These are phyloP conservation scores for Globisporangium nunn DNA, from an alignment of 352 stramenopile genomes.

Conservation along the genomic window DNA sequence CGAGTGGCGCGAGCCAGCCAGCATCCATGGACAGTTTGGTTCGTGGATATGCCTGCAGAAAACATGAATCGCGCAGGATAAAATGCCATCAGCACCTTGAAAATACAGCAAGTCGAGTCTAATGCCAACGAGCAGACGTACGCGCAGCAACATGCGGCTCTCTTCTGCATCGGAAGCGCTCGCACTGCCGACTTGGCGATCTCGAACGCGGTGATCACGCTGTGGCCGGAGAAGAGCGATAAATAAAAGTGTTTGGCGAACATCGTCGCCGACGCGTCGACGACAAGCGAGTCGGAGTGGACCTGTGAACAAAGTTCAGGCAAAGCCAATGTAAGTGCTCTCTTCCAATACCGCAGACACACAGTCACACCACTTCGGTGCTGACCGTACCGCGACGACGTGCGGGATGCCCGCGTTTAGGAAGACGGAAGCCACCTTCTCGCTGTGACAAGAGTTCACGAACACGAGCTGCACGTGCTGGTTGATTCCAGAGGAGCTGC, in stretches of 20 bases:
- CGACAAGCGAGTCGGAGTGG: slow-evolving; percentile 69
- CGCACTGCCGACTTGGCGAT: slow-evolving; percentile 67
- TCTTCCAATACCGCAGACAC: too few relatives aligned
- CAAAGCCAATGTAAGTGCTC: not conserved
- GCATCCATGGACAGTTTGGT: slow-evolving; percentile 62
- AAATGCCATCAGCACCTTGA: not conserved
- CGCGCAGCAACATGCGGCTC: slow-evolving; percentile 73
- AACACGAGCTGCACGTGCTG: slow-evolving; percentile 63
- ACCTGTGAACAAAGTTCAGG: slow-evolving; percentile 18
- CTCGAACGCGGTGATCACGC: slow-evolving; percentile 61
- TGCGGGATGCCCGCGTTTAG: slow-evolving; percentile 86
- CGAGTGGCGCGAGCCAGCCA: slow-evolving; percentile 50
- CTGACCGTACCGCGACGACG: slow-evolving; percentile 78
- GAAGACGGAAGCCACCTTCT: slow-evolving; percentile 85
- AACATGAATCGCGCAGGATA: not conserved
- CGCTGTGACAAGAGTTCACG: slow-evolving; percentile 81
- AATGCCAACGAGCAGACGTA: slow-evolving; percentile 21
- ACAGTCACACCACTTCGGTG: not conserved
- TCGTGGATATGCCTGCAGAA: slow-evolving; percentile 60
- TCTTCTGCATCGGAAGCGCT: slow-evolving; percentile 48
- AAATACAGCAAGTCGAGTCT: not conserved
- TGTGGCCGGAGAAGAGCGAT: slow-evolving; percentile 68
- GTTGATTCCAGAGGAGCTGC: slow-evolving; percentile 7
- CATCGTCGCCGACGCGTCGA: slow-evolving; percentile 69
- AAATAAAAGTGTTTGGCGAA: slow-evolving; percentile 86